A percentile compares a stretch with the other conserved stretches of the same genome.
phyloP scores from a whole-genome alignment of 2,329 filamentous ascomycete species.

The Alternaria sp. region DNA sequence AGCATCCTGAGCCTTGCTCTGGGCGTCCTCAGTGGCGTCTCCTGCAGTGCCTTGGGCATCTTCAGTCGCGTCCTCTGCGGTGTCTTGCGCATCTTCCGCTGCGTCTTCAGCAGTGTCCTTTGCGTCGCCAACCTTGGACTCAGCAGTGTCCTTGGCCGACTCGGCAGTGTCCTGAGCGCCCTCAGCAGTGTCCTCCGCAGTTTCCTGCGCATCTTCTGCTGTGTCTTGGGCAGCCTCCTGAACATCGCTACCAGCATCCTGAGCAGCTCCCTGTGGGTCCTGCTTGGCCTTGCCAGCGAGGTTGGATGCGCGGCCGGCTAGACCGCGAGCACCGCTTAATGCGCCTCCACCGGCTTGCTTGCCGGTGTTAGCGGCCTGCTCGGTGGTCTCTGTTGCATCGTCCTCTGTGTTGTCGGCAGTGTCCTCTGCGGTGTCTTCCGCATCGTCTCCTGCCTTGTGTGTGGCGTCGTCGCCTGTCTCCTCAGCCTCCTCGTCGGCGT shows the following conservation, averaged over 20 bases:
- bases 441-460: constrained; percentile 55
- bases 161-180: constrained; percentile 39
- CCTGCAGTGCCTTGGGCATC: constrained; percentile 38
- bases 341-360: constrained; percentile 48
- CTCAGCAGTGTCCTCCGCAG: constrained; percentile 41
- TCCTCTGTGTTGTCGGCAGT: constrained; percentile 51
- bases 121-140: constrained; percentile 51
- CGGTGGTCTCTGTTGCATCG: constrained; percentile 44
- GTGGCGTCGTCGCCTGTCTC: constrained; percentile 47
- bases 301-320: constrained; percentile 55
- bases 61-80: constrained; percentile 38
- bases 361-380: constrained; percentile 43
- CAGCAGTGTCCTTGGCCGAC: constrained; percentile 43
- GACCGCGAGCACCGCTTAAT: constrained; percentile 53
- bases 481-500: constrained; percentile 31
- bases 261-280: constrained; percentile 46
- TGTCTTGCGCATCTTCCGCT: constrained; percentile 39
- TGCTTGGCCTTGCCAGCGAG: constrained; percentile 52
- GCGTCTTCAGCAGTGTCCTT: constrained; percentile 35
- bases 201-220: constrained; percentile 38
- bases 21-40: constrained; percentile 39
- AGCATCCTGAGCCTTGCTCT: constrained; percentile 33
- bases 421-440: constrained; percentile 45
- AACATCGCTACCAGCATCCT: constrained; percentile 46
- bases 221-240: constrained; percentile 44